phyloP scores from a whole-genome alignment of 2,329 filamentous ascomycete species.

The Pseudofabraea citricarpa region DNA sequence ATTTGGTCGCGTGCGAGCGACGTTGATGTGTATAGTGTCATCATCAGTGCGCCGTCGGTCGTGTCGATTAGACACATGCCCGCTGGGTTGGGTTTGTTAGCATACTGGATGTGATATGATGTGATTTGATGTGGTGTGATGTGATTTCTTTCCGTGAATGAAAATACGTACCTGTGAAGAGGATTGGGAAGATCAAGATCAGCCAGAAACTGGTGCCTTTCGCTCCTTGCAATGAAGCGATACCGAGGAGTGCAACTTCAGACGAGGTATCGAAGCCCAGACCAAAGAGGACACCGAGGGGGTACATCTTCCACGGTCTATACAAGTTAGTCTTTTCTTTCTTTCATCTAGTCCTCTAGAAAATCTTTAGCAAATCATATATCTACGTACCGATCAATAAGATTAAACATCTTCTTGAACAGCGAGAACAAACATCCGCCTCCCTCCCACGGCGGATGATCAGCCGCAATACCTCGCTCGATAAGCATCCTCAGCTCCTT shows the following conservation, averaged over 20 bases:
- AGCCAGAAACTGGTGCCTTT: constrained; percentile 89
- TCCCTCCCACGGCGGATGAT: constrained; percentile 72
- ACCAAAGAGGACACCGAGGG: constrained; percentile 81
- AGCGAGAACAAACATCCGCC: constrained; percentile 69
- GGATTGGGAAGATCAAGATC: constrained; percentile 82
- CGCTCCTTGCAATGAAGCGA: constrained; percentile 80
- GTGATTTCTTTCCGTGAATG: too few relatives aligned
- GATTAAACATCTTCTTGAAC: constrained; percentile 70
- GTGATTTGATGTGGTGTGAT: too few relatives aligned
- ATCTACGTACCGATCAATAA: too few relatives aligned
- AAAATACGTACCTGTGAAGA: constrained; percentile 83
- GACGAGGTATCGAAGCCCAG: constrained; percentile 94
- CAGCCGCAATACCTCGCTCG: constrained; percentile 30
- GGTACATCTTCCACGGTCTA: constrained; percentile 95
- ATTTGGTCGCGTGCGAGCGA: constrained; percentile 74
- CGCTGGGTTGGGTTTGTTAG: too few relatives aligned
- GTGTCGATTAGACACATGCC: constrained; percentile 97
- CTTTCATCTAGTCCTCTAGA: too few relatives aligned
- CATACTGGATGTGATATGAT: too few relatives aligned
- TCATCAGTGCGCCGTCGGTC: constrained; percentile 90
- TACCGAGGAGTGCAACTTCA: constrained; percentile 87
- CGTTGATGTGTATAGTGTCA: constrained; percentile 82
- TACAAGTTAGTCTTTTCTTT: too few relatives aligned
- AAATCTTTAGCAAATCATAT: too few relatives aligned
- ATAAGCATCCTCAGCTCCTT: constrained; percentile 56